Evolutionary conservation across 257 asterid species (phyloP).

Genomic region (Mentha longifolia): DNA sequence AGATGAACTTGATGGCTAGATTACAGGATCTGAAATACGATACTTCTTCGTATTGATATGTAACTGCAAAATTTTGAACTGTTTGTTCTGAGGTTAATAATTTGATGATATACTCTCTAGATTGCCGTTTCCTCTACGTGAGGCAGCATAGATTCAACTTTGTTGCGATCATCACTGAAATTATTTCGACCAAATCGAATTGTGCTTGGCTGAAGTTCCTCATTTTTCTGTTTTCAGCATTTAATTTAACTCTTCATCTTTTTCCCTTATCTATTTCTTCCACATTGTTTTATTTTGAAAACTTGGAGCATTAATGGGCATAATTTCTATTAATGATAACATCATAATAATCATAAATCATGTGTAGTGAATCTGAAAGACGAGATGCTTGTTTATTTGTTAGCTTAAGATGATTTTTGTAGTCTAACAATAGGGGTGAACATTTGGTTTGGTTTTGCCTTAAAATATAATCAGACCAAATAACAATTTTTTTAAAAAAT

Average conservation of each 20-base stretch:
- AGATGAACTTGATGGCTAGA: conserved; percentile 55
- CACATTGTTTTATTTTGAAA: no score
- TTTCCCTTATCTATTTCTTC: neutral
- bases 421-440: no score
- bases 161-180: neutral
- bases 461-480: no score
- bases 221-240: neutral
- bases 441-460: no score
- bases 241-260: neutral
- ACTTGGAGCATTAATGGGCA: no score
- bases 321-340: no score
- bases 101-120: neutral
- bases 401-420: no score
- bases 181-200: neutral
- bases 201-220: neutral
- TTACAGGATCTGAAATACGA: conserved; percentile 46
- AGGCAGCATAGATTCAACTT: neutral
- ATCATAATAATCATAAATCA: no score
- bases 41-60: conserved; percentile 29
- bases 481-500: no score
- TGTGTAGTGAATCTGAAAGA: no score
- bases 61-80: conserved; percentile 12
- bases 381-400: no score
- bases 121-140: neutral
- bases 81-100: neutral